Percentiles rank a stretch among this genome's conserved stretches.
Evolutionary conservation across 495 filamentous ascomycete genomes (phyloP).

Genomic region (Podospora australis): DNA sequence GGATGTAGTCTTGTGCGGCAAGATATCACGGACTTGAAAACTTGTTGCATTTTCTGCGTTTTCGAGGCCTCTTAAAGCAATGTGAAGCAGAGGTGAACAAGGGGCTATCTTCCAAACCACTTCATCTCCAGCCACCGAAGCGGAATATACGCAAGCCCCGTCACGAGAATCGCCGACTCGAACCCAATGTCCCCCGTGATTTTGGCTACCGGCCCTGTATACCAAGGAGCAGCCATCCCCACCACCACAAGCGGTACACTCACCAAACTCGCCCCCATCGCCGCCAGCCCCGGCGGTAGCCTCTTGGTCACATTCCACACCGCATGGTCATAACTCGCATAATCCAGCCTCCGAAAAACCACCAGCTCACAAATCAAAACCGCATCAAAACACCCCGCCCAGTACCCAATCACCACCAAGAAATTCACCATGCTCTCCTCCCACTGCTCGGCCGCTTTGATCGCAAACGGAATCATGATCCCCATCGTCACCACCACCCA

Average conservation of each 20-base stretch:
- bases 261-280: conserved; percentile 29
- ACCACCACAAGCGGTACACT: conserved; percentile 39
- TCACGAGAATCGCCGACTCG: conserved; percentile 45
- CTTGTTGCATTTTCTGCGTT: no score
- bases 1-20: conserved; percentile 74
- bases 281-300: conserved; percentile 42
- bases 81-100: no score
- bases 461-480: conserved; percentile 43
- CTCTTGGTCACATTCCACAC: conserved; percentile 42
- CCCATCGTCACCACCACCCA: conserved; percentile 40
- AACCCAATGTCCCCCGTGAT: conserved; percentile 50
- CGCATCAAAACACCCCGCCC: conserved; percentile 45
- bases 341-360: conserved; percentile 36
- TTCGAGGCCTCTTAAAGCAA: no score
- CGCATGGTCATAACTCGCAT: conserved; percentile 33
- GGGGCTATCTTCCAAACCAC: conserved; percentile 16
- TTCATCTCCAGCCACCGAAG: conserved; percentile 37
- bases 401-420: conserved; percentile 48
- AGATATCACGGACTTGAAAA: conserved; percentile 24
- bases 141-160: conserved; percentile 37
- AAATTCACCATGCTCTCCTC: conserved; percentile 46
- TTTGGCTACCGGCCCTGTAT: conserved; percentile 43
- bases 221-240: conserved; percentile 49
- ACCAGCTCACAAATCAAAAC: conserved; percentile 43
- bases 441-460: conserved; percentile 42